Base-by-base conservation (phyloP, 2,329 filamentous ascomycete genomes). In the Sporothrix curviconia region DNA sequence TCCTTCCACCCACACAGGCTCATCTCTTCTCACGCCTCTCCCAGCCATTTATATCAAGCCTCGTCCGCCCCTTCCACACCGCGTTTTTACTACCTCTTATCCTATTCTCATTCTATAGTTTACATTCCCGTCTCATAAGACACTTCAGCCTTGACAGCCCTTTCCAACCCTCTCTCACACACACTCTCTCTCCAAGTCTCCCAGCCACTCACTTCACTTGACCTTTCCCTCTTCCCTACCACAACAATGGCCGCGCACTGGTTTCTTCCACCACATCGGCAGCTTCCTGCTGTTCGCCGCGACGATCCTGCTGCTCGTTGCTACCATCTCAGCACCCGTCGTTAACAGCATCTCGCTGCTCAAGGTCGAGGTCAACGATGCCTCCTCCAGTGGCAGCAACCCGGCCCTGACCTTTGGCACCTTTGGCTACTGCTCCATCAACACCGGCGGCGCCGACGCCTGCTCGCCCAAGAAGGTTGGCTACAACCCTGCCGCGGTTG, bases 311-410 rank as follows among this genome's bases (percentile, higher is more conserved):
- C 74, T 86, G 57, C 68, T 85, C 59, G 72, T 86, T 61, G 79
- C 79, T 57, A 77, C 75, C 60, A 80, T 86, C 60, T 79, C 82
- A 2, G 72, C 82, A 0, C 83, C 83, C 8, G 78, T 85, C 43
- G 75, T 83, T 63, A 73, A 81, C 64, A 64, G 77, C 62, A 73
- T 85, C 43, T 71, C 75, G 44, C 70, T 86, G 37, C 67, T 86
- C 57, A 77, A 74, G 58, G 75, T 86, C 59, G 69, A 74, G 51
- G 70, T 84, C 19, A 68, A 68, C 43, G 71, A 74, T 61, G 63
- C 66, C 25, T 69, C 66, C 9, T 69, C 66, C 9, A 59, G 63
- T 22, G 67, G 62, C 4, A 66, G 70, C 25, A 65, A 74, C 7
- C 52, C 64, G 7, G 60, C 63, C 11, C 68, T 84, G 34, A 74